These are phyloP conservation scores for Pleurotus eryngii DNA, from an alignment of 768 basidiomycete genomes.

Conservation along the genomic window DNA sequence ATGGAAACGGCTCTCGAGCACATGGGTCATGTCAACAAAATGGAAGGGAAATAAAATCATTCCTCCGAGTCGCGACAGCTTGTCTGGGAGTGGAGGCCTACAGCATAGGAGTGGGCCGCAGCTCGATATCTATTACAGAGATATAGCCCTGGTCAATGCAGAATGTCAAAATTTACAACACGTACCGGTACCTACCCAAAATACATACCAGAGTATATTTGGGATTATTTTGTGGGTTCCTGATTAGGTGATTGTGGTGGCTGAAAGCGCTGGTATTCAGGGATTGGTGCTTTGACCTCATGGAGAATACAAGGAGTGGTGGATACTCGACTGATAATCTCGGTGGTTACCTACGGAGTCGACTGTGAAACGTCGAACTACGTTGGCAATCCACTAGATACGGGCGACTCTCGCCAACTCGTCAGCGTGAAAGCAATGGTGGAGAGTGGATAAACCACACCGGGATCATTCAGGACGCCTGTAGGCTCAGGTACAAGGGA, in stretches of 20 bases:
- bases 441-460: neutral
- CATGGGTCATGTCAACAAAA: constrained; percentile 2
- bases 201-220: neutral
- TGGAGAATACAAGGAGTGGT: neutral
- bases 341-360: neutral
- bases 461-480: neutral
- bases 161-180: constrained; percentile 1
- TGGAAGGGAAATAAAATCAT: neutral
- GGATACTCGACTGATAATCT: neutral
- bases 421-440: neutral
- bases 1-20: constrained; percentile 5
- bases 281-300: neutral
- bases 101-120: too few relatives aligned
- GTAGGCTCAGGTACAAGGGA: neutral
- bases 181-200: neutral
- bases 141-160: neutral
- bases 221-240: neutral
- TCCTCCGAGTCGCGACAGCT: too few relatives aligned
- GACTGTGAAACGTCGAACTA: neutral
- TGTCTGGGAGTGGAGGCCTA: too few relatives aligned
- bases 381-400: too few relatives aligned
- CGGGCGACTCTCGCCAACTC: too few relatives aligned
- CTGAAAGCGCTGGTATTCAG: neutral
- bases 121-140: too few relatives aligned
- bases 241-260: constrained; percentile 1